phyloP scores from a whole-genome alignment of 225 moss, liverwort and hornwort genomes.

The Bryum argenteum region DNA sequence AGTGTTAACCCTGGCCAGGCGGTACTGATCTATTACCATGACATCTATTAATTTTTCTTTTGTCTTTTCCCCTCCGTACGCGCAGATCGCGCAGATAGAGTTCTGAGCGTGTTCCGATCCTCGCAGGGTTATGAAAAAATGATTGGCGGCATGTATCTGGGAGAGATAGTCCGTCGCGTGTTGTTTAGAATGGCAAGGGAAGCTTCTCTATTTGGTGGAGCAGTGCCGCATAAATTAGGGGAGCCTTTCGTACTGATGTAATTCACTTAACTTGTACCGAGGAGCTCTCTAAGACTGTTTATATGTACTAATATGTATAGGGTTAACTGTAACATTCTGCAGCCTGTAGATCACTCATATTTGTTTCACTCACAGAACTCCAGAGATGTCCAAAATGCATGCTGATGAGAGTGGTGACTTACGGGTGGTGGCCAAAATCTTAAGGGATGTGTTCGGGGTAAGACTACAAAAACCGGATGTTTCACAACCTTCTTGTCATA shows the following conservation, averaged over 20 bases:
- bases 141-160: slow-evolving; percentile 91
- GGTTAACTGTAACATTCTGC: slow-evolving; percentile 21
- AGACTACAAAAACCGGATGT: slow-evolving; percentile 7
- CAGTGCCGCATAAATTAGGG: slow-evolving; percentile 69
- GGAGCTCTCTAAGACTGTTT: neutral
- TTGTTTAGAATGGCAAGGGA: slow-evolving; percentile 84
- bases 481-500: slow-evolving; percentile 2
- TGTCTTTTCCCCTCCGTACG: neutral
- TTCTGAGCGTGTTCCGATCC: slow-evolving; percentile 10
- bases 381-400: slow-evolving; percentile 90
- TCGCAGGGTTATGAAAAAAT: slow-evolving; percentile 94
- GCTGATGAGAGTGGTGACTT: slow-evolving; percentile 68
- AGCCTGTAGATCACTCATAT: slow-evolving; percentile 32
- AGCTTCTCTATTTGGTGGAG: slow-evolving; percentile 76
- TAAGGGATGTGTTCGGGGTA: slow-evolving; percentile 81
- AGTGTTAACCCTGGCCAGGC: slow-evolving; percentile 73
- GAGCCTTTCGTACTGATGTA: slow-evolving; percentile 73
- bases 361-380: slow-evolving; percentile 66
- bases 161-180: slow-evolving; percentile 85
- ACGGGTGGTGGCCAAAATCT: slow-evolving; percentile 63
- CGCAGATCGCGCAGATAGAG: neutral
- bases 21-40: slow-evolving; percentile 31
- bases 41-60: slow-evolving; percentile 2
- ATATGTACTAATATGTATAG: neutral
- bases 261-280: neutral